These are phyloP conservation scores for Multifurca ochricompacta DNA, from an alignment of 768 basidiomycete species.

Conservation along the genomic window DNA sequence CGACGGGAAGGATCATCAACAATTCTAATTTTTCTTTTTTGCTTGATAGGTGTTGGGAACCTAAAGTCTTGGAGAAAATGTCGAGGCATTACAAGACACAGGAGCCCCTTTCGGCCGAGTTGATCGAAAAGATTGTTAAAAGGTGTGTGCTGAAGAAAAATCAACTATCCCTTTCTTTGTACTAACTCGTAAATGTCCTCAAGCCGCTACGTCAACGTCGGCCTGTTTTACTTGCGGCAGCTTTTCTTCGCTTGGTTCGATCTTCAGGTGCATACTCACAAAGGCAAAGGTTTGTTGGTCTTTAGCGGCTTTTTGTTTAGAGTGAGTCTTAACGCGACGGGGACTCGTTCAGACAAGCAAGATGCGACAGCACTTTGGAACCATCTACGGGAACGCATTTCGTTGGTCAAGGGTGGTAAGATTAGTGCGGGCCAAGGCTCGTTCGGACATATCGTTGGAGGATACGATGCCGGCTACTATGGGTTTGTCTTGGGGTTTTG, in stretches of 20 bases:
- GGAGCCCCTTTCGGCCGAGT: slow-evolving; percentile 57
- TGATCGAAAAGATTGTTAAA: slow-evolving; percentile 75
- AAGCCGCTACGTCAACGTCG: slow-evolving; percentile 65
- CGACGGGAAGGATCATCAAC: no score
- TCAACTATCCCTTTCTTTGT: neutral
- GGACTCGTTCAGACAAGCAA: slow-evolving; percentile 36
- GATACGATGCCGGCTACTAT: slow-evolving; percentile 67
- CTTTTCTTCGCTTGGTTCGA: slow-evolving; percentile 80
- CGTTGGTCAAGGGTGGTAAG: slow-evolving; percentile 55
- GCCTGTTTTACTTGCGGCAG: slow-evolving; percentile 75
- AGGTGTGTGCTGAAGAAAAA: slow-evolving; percentile 43
- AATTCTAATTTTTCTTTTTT: slow-evolving; percentile 1
- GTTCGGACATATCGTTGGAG: slow-evolving; percentile 73
- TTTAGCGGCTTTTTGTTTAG: neutral
- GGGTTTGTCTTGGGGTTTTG: slow-evolving; percentile 35
- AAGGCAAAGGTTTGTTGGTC: slow-evolving; percentile 35
- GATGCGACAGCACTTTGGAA: slow-evolving; percentile 80
- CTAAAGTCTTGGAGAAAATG: slow-evolving; percentile 65
- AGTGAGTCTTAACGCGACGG: neutral
- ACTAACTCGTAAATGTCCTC: neutral
- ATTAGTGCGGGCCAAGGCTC: slow-evolving; percentile 61
- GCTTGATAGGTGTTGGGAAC: slow-evolving; percentile 65
- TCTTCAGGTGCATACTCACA: slow-evolving; percentile 63
- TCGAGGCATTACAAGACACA: slow-evolving; percentile 75
- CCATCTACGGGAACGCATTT: no score